Evolutionary conservation across 768 basidiomycete genomes (phyloP).

Genomic region (Mycena crocata): DNA sequence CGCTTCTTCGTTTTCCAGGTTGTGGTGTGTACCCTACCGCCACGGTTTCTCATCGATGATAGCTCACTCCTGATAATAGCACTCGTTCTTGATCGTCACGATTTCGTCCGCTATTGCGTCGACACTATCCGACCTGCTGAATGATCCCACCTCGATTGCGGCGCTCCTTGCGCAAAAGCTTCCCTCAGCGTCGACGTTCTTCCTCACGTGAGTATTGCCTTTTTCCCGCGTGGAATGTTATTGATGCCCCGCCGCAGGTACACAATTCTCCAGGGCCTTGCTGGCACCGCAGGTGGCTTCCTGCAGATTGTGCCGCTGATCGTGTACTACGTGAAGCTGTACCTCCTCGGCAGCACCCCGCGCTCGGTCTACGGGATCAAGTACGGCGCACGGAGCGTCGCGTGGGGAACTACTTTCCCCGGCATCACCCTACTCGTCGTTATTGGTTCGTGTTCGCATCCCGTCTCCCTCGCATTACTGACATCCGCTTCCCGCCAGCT

Average conservation of each 20-base stretch:
- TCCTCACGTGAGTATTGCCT: conserved; percentile 72
- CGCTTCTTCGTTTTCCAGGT: conserved; percentile 94
- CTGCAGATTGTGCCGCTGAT: conserved; percentile 79
- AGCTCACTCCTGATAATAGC: conserved; percentile 55
- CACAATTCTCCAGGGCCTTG: conserved; percentile 82
- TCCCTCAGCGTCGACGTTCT: conserved; percentile 89
- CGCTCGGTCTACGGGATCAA: conserved; percentile 88
- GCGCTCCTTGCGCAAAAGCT: conserved; percentile 80
- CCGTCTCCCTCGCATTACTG: neutral
- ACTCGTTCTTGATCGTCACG: conserved; percentile 94
- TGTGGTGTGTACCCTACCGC: conserved; percentile 72
- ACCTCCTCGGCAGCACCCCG: conserved; percentile 90
- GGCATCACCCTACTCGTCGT: conserved; percentile 81
- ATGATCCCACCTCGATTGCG: conserved; percentile 79
- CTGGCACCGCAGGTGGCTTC: conserved; percentile 84
- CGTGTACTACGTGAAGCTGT: conserved; percentile 92
- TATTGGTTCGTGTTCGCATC: conserved; percentile 67
- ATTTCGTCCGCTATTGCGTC: conserved; percentile 86
- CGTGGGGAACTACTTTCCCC: conserved; percentile 84
- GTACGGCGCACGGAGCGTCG: conserved; percentile 73
- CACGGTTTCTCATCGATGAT: neutral
- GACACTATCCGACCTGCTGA: conserved; percentile 69
- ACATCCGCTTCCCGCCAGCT: conserved; percentile 49
- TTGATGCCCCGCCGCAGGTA: conserved; percentile 56
- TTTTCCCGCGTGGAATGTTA: neutral